Base-by-base conservation (phyloP, 768 basidiomycete genomes). In the Mycena pura region DNA sequence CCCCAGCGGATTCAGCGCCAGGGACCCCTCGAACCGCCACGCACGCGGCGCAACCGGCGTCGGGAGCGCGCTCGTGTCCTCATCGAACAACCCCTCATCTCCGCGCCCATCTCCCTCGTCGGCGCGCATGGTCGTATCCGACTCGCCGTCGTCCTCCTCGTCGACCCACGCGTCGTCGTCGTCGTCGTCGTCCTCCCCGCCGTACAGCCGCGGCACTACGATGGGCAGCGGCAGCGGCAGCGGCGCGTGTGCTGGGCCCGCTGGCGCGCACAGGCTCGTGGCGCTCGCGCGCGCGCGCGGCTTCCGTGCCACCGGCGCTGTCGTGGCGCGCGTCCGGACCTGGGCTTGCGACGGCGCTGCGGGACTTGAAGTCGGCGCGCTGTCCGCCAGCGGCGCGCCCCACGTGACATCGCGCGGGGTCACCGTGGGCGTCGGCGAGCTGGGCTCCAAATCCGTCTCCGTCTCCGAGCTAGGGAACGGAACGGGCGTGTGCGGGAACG, bases 211-310 rank as follows among this genome's bases (percentile, higher is more conserved):
- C 17, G 14, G n/a, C n/a, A n/a, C n/a, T n/a, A n/a, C n/a, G n/a
- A n/a, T n/a, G n/a, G n/a, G n/a, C n/a, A n/a, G n/a, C n/a, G 54
- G 39, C 28, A 52, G 52, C 29, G 59, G 59, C 13, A 46, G 50
- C 9, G 51, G 59, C 5, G 54, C 46, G 25, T 29, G 45, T 28
- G 40, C 19, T 15, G 43, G 6, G 9, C 10, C 21, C 10, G 41
- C 6, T 7, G 8, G 6, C 6, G 21, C 19, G 48, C 32, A 38
- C 11, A 9, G 6, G 15, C 11, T 17, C 17, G 39, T 29, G 24
- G 17, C 13, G n/a, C 28, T 27, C 45, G 31, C 31, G 34, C 2
- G 6, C 14, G 24, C 5, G 14, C 14, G 13, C 5, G n/a, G 14
- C n/a, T n/a, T n/a, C n/a, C n/a, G n/a, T n/a, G n/a, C n/a, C n/a